Conservation (phyloP, 2,329 filamentous ascomycete genomes). For the Ophioceras dolichostomum region DNA sequence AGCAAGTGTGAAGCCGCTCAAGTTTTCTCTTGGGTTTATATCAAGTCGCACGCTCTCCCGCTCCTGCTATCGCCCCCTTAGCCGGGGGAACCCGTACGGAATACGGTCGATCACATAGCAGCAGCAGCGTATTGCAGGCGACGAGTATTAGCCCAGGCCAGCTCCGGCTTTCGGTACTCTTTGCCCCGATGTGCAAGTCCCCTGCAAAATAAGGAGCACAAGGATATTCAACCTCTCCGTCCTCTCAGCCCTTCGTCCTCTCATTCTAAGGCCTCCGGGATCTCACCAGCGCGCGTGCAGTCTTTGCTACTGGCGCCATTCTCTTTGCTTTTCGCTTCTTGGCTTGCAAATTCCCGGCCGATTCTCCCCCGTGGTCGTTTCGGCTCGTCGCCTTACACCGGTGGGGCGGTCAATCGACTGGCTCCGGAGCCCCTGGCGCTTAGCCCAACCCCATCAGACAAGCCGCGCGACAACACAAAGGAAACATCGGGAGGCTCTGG, state of each 20-base stretch:
- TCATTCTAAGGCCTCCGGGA: no score
- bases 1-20: no score
- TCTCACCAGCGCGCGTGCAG: no score
- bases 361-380: background rate
- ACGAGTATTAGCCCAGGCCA: no score
- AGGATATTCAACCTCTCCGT: background rate
- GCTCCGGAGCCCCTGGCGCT: slow-evolving; percentile 11
- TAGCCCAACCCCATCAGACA: slow-evolving; percentile 5
- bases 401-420: slow-evolving; percentile 10
- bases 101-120: no score
- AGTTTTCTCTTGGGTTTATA: slow-evolving; percentile 3
- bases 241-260: background rate
- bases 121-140: no score
- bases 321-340: background rate
- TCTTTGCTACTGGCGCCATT: background rate
- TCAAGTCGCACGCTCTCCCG: background rate
- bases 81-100: no score
- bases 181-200: background rate
- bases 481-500: background rate
- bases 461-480: slow-evolving; percentile 3
- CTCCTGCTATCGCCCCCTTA: background rate
- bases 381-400: background rate
- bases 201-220: background rate
- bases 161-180: no score
- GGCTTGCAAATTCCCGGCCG: no score